Base-by-base conservation (phyloP, 768 basidiomycete species). In the Gymnopilus dilepis region DNA sequence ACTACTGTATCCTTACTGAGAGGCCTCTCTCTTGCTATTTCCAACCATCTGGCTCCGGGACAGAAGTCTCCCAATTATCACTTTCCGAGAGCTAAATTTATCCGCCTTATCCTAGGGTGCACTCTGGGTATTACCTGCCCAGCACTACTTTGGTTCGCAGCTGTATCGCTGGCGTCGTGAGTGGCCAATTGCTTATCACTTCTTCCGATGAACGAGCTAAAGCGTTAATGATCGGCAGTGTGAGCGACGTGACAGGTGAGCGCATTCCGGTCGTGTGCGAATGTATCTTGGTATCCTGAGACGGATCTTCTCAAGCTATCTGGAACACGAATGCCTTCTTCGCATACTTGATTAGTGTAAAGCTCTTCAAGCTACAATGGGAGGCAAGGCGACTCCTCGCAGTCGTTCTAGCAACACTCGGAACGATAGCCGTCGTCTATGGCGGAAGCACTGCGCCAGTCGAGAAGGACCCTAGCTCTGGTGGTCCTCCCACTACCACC, bases 291-390 rank as follows among this genome's bases (percentile, higher is more conserved):
- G 55, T 13, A 9, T 17, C 12, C 56, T 66, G 73, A 59, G 66
- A 31, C 33, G 30, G 26, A 31, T 51, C 34, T 11, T 51, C 52
- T 58, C 33, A 51, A 78, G 86, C 87, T 19, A 85, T 95, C 26
- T 94, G 92, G 87, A 96, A 97, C 70, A 88, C 91, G 7, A 92
- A 91, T 68, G 90, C 92, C 0, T 95, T 98, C 78, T 95, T 94
- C 73, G 91, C 92, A 5, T 99, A 98, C 71, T 72, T 94, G 26
- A 85, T 98, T 72, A 85, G 89, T n/a, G 86, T 95, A 62, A 85
- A 85, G 66, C 67, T 94, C 2, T 87, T 89, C 62, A 77, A 82
- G 21, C 76, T 86, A 24, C 77, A 80, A 65, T 89, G 89, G 90
- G 84, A 91, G 62, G 64, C 81, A 15, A 78, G 84, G 45, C 88